These are phyloP conservation scores for Suhomyces xylopsoci DNA, from an alignment of 805 yeast species.

Conservation along the genomic window DNA sequence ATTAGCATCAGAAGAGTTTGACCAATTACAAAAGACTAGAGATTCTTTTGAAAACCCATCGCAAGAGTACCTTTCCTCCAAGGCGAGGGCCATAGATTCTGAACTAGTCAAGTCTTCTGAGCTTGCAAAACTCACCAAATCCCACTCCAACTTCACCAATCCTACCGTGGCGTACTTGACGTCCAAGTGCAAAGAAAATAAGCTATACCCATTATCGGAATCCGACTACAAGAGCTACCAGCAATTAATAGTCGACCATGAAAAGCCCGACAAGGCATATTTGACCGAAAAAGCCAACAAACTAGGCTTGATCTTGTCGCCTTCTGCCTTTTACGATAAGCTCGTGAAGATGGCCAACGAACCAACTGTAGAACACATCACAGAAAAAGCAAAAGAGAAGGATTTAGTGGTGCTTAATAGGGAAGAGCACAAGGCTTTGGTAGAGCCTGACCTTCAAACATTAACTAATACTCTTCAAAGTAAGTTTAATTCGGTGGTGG, in stretches of 20 bases:
- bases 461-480: slow-evolving; percentile 14
- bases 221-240: slow-evolving; percentile 13
- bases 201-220: slow-evolving; percentile 9
- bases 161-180: slow-evolving; percentile 27
- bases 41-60: slow-evolving; percentile 19
- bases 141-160: slow-evolving; percentile 8
- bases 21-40: slow-evolving; percentile 11
- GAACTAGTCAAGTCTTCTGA: slow-evolving; percentile 13
- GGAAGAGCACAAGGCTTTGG: slow-evolving; percentile 1
- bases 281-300: slow-evolving; percentile 34
- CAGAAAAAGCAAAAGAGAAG: slow-evolving; percentile 17
- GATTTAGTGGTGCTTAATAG: slow-evolving; percentile 7
- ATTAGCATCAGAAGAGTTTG: slow-evolving; percentile 23
- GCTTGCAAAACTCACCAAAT: slow-evolving; percentile 14
- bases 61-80: slow-evolving; percentile 17
- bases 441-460: slow-evolving; percentile 14
- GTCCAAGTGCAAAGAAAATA: slow-evolving; percentile 18
- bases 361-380: slow-evolving; percentile 24
- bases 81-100: slow-evolving; percentile 10
- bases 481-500: slow-evolving; percentile 11
- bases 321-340: slow-evolving; percentile 29
- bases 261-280: slow-evolving; percentile 32
- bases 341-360: slow-evolving; percentile 22
- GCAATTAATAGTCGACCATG: slow-evolving; percentile 21
- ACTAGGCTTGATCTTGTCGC: slow-evolving; percentile 29